These are phyloP conservation scores for Russula vinacea DNA, from an alignment of 768 basidiomycete species.

Conservation along the genomic window DNA sequence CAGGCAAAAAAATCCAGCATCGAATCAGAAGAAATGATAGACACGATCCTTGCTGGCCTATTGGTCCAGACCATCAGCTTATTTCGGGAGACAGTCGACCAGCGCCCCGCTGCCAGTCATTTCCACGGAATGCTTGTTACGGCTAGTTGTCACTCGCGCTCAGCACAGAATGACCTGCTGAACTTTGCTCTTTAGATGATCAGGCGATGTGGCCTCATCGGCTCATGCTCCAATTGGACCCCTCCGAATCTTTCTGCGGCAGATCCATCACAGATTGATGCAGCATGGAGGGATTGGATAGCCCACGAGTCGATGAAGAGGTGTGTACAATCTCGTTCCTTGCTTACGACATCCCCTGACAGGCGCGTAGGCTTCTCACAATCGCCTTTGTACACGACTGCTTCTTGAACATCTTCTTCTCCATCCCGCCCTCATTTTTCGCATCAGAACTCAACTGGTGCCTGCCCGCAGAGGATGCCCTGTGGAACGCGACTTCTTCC, in stretches of 20 bases:
- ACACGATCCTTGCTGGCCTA: conserved; percentile 44
- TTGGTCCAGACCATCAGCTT: conserved; percentile 51
- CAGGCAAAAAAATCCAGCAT: conserved; percentile 26
- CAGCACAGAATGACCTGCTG: neutral
- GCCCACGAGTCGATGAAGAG: conserved; percentile 52
- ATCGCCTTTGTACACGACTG: conserved; percentile 53
- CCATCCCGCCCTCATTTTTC: conserved; percentile 45
- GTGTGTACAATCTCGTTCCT: conserved; percentile 34
- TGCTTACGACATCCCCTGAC: conserved; percentile 2
- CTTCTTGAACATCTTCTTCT: conserved; percentile 48
- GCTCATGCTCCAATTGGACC: conserved; percentile 43
- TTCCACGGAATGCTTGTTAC: conserved; percentile 55
- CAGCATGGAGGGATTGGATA: conserved; percentile 51
- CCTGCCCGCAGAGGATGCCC: conserved; percentile 50
- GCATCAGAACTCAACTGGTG: conserved; percentile 45
- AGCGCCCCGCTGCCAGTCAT: conserved; percentile 43
- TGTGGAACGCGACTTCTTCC: conserved; percentile 47
- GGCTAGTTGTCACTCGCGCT: conserved; percentile 37
- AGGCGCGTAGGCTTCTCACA: conserved; percentile 18
- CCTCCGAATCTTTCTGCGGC: conserved; percentile 33
- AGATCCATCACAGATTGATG: conserved; percentile 39
- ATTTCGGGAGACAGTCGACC: conserved; percentile 45
- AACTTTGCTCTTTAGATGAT: conserved; percentile 33
- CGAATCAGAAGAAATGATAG: conserved; percentile 25
- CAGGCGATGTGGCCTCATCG: conserved; percentile 40